Conservation (phyloP, 2,329 filamentous ascomycete genomes). For the Cercospora brassicicola region DNA sequence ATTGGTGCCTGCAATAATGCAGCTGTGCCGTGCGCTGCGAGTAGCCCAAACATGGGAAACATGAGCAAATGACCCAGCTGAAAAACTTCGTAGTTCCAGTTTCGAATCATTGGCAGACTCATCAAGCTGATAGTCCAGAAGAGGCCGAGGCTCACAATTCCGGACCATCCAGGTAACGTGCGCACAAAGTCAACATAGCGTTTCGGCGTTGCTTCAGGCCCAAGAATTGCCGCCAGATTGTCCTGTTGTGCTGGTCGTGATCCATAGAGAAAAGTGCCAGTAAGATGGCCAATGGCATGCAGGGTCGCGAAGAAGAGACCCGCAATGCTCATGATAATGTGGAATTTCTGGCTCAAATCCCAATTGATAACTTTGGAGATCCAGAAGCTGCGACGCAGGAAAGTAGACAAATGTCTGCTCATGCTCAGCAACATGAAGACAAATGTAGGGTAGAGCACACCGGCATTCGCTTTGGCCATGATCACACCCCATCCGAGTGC, state of each 20-base stretch:
- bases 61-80: slow-evolving; percentile 59
- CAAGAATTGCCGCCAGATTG: slow-evolving; percentile 49
- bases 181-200: slow-evolving; percentile 52
- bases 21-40: slow-evolving; percentile 57
- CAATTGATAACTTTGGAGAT: slow-evolving; percentile 59
- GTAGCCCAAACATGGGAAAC: slow-evolving; percentile 58
- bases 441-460: slow-evolving; percentile 58
- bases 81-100: slow-evolving; percentile 58
- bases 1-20: slow-evolving; percentile 56
- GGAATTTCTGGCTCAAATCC: slow-evolving; percentile 58
- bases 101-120: slow-evolving; percentile 54
- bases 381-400: slow-evolving; percentile 53
- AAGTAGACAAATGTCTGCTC: slow-evolving; percentile 58
- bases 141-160: slow-evolving; percentile 51
- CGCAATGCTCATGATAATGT: slow-evolving; percentile 56
- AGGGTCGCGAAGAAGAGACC: slow-evolving; percentile 54
- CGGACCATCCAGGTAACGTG: slow-evolving; percentile 54
- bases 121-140: slow-evolving; percentile 54
- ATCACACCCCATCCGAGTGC: slow-evolving; percentile 60
- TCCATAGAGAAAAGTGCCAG: slow-evolving; percentile 55
- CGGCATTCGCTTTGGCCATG: slow-evolving; percentile 57
- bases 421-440: slow-evolving; percentile 61
- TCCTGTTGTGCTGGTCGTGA: slow-evolving; percentile 49
- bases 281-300: slow-evolving; percentile 57
- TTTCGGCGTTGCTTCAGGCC: slow-evolving; percentile 45